Conservation (phyloP, 2,329 filamentous ascomycete species). For the Pestalotiopsis sp. region DNA sequence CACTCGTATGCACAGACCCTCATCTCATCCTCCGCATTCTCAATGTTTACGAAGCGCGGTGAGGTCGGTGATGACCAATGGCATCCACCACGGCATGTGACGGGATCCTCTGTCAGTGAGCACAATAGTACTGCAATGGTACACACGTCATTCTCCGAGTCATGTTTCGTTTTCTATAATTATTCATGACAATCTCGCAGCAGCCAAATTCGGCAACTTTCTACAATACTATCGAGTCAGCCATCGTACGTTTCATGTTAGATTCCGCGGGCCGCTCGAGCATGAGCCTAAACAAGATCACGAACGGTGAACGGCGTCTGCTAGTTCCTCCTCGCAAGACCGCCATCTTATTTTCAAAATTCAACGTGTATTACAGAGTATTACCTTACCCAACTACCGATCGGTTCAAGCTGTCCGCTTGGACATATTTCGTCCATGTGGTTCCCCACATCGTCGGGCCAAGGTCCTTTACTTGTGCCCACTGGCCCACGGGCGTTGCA, state of each 20-base stretch:
- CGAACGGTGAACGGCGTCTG: background rate
- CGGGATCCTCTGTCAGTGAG: background rate
- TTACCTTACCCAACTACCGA: background rate
- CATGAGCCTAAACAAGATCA: background rate
- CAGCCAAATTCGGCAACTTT: background rate
- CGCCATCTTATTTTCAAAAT: background rate
- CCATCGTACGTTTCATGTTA: background rate
- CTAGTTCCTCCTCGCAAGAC: background rate
- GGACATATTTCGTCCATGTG: background rate
- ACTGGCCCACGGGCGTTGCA: background rate
- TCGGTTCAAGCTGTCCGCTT: background rate
- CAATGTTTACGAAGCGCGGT: background rate
- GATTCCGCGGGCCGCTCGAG: background rate
- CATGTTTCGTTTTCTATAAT: background rate
- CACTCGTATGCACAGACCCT: background rate
- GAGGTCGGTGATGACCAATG: background rate
- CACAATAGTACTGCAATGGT: background rate
- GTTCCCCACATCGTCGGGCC: background rate
- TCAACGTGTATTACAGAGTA: background rate
- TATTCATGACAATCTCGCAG: background rate
- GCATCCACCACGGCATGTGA: background rate
- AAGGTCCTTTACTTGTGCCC: background rate
- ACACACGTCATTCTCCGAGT: background rate
- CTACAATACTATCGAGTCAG: background rate
- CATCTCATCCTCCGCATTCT: background rate